Evolutionary conservation across 768 basidiomycete genomes (phyloP).

Genomic region (Thelephora ganbajun): DNA sequence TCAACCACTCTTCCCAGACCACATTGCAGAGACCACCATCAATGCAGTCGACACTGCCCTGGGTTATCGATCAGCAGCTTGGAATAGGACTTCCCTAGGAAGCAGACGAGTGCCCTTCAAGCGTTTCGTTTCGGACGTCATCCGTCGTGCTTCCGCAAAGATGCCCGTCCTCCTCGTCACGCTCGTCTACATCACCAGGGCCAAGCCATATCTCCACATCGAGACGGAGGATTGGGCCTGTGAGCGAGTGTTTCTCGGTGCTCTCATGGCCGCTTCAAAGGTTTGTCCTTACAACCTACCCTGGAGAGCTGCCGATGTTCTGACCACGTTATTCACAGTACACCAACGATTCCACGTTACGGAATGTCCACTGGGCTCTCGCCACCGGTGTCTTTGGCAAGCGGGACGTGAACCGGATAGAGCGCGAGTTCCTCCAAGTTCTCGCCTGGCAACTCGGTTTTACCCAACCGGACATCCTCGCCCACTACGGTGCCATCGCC

Average conservation of each 20-base stretch:
- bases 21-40: constrained; percentile 50
- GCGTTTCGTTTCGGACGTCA: constrained; percentile 52
- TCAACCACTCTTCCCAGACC: constrained; percentile 30
- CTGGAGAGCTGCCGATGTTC: too few species aligned
- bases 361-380: constrained; percentile 86
- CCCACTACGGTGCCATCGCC: constrained; percentile 24
- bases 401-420: constrained; percentile 67
- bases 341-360: constrained; percentile 77
- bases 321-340: constrained; percentile 30
- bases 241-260: constrained; percentile 83
- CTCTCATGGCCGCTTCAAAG: constrained; percentile 78
- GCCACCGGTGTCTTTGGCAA: constrained; percentile 75
- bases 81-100: constrained; percentile 21
- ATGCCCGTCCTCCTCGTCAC: constrained; percentile 55
- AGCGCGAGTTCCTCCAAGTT: constrained; percentile 71
- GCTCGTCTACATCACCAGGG: constrained; percentile 65
- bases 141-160: constrained; percentile 60
- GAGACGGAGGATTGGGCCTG: constrained; percentile 76
- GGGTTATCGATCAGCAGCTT: constrained; percentile 41
- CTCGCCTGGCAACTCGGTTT: constrained; percentile 62
- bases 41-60: constrained; percentile 70
- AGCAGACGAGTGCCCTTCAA: constrained; percentile 44
- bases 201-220: constrained; percentile 69
- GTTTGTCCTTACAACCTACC: too few species aligned
- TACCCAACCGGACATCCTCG: constrained; percentile 48